Evolutionary conservation across 208 protist species (phyloP).

Genomic region (Crithidia bombi): DNA sequence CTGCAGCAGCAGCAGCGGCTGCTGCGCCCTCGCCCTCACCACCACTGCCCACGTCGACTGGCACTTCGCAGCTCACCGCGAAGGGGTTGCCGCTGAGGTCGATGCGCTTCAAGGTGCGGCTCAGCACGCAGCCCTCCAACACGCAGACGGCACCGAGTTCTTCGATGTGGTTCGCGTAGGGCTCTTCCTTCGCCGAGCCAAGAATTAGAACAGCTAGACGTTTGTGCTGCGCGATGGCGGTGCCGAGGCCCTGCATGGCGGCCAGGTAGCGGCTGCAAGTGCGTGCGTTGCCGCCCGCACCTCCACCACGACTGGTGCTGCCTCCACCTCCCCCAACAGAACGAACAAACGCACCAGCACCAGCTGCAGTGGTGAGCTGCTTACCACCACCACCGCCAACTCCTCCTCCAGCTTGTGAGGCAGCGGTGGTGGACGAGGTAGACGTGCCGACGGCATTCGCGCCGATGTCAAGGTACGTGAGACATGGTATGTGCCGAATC

Average conservation of each 20-base stretch:
- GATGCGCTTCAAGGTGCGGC: constrained; percentile 67
- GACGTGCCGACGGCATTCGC: constrained; percentile 76
- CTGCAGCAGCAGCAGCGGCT: not conserved
- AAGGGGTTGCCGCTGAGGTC: constrained; percentile 79
- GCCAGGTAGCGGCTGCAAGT: constrained; percentile 31
- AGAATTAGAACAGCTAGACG: constrained; percentile 78
- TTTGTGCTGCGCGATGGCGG: constrained; percentile 70
- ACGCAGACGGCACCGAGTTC: constrained; percentile 55
- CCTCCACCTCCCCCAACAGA: not conserved
- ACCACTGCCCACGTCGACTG: not conserved
- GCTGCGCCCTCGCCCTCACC: not conserved
- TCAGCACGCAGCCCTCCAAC: constrained; percentile 76
- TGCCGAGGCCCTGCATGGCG: constrained; percentile 66
- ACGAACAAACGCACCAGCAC: not conserved
- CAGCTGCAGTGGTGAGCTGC: not conserved
- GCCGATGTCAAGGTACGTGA: constrained; percentile 82
- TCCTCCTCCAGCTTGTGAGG: no score
- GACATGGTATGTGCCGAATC: constrained; percentile 65
- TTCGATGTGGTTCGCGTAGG: constrained; percentile 82
- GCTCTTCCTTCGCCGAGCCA: constrained; percentile 58
- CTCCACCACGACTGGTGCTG: not conserved
- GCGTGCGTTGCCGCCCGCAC: not conserved
- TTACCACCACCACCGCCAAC: constrained; percentile 7
- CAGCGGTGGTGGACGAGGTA: not conserved
- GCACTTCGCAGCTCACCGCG: constrained; percentile 10